Conservation (phyloP, 805 yeast genomes). For the Saturnispora diversa region DNA sequence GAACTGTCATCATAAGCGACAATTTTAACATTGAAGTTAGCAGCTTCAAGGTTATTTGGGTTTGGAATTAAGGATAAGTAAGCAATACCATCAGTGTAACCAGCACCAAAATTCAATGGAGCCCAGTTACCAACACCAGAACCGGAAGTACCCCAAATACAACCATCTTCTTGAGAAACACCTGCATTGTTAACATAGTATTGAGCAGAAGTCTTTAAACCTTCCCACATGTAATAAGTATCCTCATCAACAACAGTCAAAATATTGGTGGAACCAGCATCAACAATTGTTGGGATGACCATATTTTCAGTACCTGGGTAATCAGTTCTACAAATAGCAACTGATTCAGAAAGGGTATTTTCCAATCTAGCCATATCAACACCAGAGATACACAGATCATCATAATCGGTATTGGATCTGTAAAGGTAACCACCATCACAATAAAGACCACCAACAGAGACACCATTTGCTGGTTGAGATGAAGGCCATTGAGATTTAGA, state of each 20-base stretch:
- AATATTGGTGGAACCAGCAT: slow-evolving; percentile 55
- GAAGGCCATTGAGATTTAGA: slow-evolving; percentile 98
- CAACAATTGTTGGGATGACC: slow-evolving; percentile 85
- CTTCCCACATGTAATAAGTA: slow-evolving; percentile 74
- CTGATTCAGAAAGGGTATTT: slow-evolving; percentile 51
- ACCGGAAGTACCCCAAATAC: slow-evolving; percentile 83
- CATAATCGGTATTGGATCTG: slow-evolving; percentile 61
- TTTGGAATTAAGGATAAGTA: slow-evolving; percentile 91
- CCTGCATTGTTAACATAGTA: slow-evolving; percentile 97
- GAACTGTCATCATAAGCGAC: slow-evolving; percentile 31
- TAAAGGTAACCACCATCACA: slow-evolving; percentile 81
- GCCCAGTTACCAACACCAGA: slow-evolving; percentile 96
- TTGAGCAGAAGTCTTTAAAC: slow-evolving; percentile 82
- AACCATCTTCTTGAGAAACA: slow-evolving; percentile 81
- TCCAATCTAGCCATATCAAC: slow-evolving; percentile 57
- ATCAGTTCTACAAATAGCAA: slow-evolving; percentile 95
- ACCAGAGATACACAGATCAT: slow-evolving; percentile 87
- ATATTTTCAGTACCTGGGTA: slow-evolving; percentile 99
- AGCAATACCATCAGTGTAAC: slow-evolving; percentile 61
- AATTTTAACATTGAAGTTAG: slow-evolving; percentile 45
- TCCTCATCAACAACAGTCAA: slow-evolving; percentile 75
- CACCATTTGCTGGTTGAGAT: slow-evolving; percentile 78
- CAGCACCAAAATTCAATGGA: slow-evolving; percentile 91
- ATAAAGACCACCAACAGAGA: slow-evolving; percentile 85
- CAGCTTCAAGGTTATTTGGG: slow-evolving; percentile 71